phyloP scores from a whole-genome alignment of 345 rosid genomes.

The Brassica nigra region DNA sequence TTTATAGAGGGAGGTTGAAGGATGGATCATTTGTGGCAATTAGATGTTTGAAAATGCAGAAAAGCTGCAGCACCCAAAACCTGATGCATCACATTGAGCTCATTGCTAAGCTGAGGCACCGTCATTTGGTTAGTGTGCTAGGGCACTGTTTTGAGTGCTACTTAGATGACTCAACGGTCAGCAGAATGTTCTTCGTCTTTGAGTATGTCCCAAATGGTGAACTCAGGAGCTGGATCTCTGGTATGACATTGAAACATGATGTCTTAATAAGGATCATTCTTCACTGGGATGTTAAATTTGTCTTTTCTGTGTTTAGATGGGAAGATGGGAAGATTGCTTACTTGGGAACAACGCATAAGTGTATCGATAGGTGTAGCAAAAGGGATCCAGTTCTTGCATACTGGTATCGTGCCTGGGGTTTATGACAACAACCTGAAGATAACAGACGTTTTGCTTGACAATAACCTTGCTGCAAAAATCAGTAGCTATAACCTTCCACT shows the following conservation, averaged over 20 bases:
- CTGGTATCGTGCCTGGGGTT: constrained; percentile 85
- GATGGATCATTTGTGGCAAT: constrained; percentile 78
- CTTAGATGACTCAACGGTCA: constrained; percentile 90
- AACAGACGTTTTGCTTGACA: constrained; percentile 84
- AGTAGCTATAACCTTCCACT: constrained; percentile 87
- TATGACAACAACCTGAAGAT: constrained; percentile 75
- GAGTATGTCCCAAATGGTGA: constrained; percentile 90
- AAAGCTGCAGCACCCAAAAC: constrained; percentile 67
- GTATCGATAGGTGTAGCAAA: constrained; percentile 87
- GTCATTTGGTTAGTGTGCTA: constrained; percentile 82
- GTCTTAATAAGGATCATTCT: background rate
- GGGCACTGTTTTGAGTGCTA: constrained; percentile 96
- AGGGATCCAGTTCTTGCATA: constrained; percentile 90
- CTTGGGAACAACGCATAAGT: constrained; percentile 81
- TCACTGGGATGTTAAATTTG: background rate
- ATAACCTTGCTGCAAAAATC: constrained; percentile 72
- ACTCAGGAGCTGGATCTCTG: constrained; percentile 85
- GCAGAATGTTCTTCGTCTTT: constrained; percentile 84
- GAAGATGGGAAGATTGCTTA: constrained; percentile 47
- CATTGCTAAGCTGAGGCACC: constrained; percentile 81
- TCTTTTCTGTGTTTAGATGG: constrained; percentile 49
- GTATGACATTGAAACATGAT: constrained; percentile 44
- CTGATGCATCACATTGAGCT: constrained; percentile 86
- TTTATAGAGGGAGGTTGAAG: constrained; percentile 80
- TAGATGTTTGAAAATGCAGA: constrained; percentile 85